Percentiles rank a stretch among this genome's conserved stretches.
These are phyloP conservation scores for Phytophthora hybrid DNA, from an alignment of 352 stramenopile genomes.

Conservation along the genomic window DNA sequence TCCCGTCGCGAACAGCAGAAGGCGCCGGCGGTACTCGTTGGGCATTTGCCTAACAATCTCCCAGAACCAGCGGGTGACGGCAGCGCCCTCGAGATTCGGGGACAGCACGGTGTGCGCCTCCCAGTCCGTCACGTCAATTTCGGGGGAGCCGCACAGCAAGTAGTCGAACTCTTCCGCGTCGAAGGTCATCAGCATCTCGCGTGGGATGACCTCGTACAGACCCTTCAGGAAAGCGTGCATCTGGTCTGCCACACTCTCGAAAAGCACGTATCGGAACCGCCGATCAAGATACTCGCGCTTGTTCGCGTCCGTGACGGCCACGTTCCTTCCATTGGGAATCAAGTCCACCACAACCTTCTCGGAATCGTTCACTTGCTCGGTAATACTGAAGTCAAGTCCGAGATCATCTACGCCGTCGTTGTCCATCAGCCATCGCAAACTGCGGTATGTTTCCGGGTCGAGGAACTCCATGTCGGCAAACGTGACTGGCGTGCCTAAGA, in stretches of 20 bases:
- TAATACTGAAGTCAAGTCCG: conserved; percentile 70
- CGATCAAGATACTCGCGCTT: conserved; percentile 94
- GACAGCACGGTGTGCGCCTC: conserved; percentile 81
- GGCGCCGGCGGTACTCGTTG: conserved; percentile 73
- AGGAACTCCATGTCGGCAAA: conserved; percentile 93
- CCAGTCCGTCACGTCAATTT: conserved; percentile 98
- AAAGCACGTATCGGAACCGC: conserved; percentile 70
- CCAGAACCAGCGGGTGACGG: conserved; percentile 93
- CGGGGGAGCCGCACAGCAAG: conserved; percentile 95
- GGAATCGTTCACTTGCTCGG: conserved; percentile 39
- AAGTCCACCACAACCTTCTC: conserved; percentile 56
- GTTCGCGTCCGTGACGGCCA: conserved; percentile 96
- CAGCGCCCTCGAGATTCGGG: conserved; percentile 52
- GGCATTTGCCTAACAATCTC: conserved; percentile 93
- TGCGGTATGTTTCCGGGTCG: conserved; percentile 64
- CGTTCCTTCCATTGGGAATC: conserved; percentile 53
- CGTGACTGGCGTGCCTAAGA: conserved; percentile 95
- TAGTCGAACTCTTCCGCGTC: conserved; percentile 98
- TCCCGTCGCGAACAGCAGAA: conserved; percentile 87
- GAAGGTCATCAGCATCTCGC: conserved; percentile 95
- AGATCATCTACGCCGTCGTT: conserved; percentile 63
- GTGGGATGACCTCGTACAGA: conserved; percentile 97
- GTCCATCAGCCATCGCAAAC: conserved; percentile 61
- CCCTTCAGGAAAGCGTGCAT: conserved; percentile 88
- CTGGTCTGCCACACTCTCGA: conserved; percentile 65